phyloP scores from a whole-genome alignment of 257 asterid genomes.

The Solanum chiquidenum region DNA sequence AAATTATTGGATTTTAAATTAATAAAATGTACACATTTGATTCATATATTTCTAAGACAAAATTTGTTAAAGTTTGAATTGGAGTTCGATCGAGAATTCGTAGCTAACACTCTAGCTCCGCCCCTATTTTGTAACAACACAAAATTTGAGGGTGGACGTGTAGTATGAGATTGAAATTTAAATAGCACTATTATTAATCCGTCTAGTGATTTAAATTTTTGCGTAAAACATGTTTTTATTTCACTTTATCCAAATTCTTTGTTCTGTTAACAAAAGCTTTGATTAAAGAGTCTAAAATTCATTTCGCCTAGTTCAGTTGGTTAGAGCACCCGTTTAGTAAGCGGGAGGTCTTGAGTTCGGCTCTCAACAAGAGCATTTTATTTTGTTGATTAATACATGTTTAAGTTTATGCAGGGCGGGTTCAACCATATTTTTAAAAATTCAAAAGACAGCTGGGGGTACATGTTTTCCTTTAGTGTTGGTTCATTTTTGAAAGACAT shows the following conservation, averaged over 20 bases:
- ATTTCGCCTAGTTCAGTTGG: constrained; percentile 57
- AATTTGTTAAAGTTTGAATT: neutral
- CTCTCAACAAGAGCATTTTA: constrained; percentile 54
- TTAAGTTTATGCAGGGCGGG: neutral
- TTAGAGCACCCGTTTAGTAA: constrained; percentile 98
- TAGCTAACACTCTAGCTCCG: neutral
- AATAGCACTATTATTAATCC: neutral
- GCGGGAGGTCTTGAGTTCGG: constrained; percentile 98
- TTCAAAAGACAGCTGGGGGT: neutral
- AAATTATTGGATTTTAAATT: neutral
- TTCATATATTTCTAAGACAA: neutral
- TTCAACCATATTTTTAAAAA: neutral
- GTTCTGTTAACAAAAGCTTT: no score
- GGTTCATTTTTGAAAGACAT: neutral
- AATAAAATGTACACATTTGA: neutral
- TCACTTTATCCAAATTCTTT: no score
- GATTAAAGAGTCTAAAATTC: rapidly evolving
- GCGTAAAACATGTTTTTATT: neutral
- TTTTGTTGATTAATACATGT: neutral
- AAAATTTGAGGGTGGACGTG: neutral
- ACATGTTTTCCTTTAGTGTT: no score
- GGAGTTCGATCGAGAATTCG: neutral
- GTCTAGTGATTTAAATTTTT: neutral
- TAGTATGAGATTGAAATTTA: neutral
- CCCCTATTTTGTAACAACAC: neutral